These are phyloP conservation scores for Paramecium bursaria DNA, from an alignment of 73 alveolate species.

Conservation along the genomic window DNA sequence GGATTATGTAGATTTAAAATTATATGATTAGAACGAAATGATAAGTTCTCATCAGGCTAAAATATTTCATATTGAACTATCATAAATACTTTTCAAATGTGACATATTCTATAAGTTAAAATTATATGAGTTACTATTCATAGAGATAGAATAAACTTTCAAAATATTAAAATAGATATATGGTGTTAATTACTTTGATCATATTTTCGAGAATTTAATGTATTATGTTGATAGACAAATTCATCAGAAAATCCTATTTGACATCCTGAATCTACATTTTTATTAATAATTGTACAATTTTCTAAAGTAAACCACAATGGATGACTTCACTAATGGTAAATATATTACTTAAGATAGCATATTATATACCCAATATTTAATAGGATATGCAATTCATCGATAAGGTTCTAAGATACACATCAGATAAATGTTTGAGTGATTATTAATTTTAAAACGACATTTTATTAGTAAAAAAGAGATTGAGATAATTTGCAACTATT, in stretches of 20 bases:
- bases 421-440: background rate
- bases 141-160: background rate
- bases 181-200: background rate
- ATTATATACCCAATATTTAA: background rate
- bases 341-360: background rate
- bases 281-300: background rate
- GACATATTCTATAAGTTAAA: constrained; percentile 35
- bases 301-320: background rate
- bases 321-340: background rate
- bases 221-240: constrained; percentile 44
- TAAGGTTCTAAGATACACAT: constrained; percentile 10
- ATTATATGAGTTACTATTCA: background rate
- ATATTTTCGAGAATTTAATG: background rate
- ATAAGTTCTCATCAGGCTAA: background rate
- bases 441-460: constrained; percentile 3
- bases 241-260: constrained; percentile 38
- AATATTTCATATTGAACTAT: background rate
- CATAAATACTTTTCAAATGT: constrained; percentile 9
- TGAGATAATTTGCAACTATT: constrained; percentile 1
- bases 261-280: background rate
- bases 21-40: constrained; percentile 47
- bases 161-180: background rate
- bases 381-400: background rate
- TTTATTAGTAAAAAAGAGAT: constrained; percentile 10
- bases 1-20: constrained; percentile 11